Evolutionary conservation across 257 asterid genomes (phyloP), one percentile per base, ranked within the genome.

Genomic region (Primulina huaijiensis): DNA sequence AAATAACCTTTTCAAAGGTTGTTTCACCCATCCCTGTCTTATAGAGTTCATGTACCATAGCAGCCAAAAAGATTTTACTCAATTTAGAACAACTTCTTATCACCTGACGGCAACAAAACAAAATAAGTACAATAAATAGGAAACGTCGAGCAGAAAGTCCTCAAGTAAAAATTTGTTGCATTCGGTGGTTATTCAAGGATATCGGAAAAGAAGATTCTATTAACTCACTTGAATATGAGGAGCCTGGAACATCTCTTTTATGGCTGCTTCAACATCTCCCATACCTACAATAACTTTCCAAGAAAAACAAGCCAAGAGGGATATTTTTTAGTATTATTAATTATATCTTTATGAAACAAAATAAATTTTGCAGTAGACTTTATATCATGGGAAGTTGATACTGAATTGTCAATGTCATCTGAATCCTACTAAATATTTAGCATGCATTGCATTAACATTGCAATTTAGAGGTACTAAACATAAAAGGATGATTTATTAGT

Each of bases 11-110:
- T 69, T 89, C 99, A 77, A 94, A 91, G 66, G 92, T 90, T 16
- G 97, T 94, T 76, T 91, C 97, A 17, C 96, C 91, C 97, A 91
- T 90, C 75, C 99, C 99, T 29, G 97, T 91, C 75, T 82, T 94
- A 70, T 89, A 90, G 57, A 91, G 96, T 73, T 94, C 97, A 69
- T 90, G 88, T 8, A 94, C 96, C 99, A 94, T 89, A 68, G 97
- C 96, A 67, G 96, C 95, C 91, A 91, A 81, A 90, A 90, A 91
- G 71, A 94, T 90, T 75, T 89, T 89, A 74, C 99, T 82, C 71
- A 91, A 83, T 76, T 76, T 89, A 21, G 96, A 84, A 75, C 82
- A 73, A 64, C 86, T 89, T 82, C 80, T 79, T 86, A 94, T 94
- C 81, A 91, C 95, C 97, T 93, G 84, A 43, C 53, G 70, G 25